Percentiles rank a stretch among this genome's conserved stretches.
phyloP scores from a whole-genome alignment of 2,329 filamentous ascomycete genomes.

The Pseudogymnoascus sp. region DNA sequence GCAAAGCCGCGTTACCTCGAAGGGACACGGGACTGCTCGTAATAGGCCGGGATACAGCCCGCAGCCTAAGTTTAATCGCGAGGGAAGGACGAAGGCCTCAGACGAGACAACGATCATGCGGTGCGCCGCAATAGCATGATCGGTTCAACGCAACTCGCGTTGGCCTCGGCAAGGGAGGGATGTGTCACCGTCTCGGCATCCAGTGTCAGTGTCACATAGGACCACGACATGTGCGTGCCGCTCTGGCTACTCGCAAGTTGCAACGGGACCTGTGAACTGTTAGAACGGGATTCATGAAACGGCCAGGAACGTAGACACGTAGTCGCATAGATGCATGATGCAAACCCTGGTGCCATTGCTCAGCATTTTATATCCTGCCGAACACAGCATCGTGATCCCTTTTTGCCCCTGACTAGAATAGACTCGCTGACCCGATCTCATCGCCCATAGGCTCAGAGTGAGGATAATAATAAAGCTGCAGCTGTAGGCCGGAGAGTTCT shows the following conservation, averaged over 20 bases:
- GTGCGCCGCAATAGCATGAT: neutral
- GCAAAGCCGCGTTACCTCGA: neutral
- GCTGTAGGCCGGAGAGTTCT: neutral
- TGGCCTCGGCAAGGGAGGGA: neutral
- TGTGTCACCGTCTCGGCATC: neutral
- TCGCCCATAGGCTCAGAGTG: neutral
- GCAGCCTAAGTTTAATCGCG: neutral
- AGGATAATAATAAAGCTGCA: neutral
- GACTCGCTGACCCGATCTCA: neutral
- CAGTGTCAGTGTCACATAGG: neutral
- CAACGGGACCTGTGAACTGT: neutral
- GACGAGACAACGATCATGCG: neutral
- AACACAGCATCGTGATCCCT: neutral
- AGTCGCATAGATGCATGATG: neutral
- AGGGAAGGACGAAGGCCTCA: conserved; percentile 1
- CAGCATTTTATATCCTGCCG: neutral
- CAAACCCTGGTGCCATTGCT: neutral
- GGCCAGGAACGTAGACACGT: neutral
- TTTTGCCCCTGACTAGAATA: neutral
- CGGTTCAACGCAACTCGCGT: neutral
- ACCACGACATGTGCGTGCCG: neutral
- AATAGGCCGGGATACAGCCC: neutral
- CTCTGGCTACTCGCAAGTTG: neutral
- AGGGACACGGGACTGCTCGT: neutral
- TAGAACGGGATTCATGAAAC: neutral